phyloP scores from a whole-genome alignment of 176 grass and related monocot genomes.

The maize (Zea mays) region DNA sequence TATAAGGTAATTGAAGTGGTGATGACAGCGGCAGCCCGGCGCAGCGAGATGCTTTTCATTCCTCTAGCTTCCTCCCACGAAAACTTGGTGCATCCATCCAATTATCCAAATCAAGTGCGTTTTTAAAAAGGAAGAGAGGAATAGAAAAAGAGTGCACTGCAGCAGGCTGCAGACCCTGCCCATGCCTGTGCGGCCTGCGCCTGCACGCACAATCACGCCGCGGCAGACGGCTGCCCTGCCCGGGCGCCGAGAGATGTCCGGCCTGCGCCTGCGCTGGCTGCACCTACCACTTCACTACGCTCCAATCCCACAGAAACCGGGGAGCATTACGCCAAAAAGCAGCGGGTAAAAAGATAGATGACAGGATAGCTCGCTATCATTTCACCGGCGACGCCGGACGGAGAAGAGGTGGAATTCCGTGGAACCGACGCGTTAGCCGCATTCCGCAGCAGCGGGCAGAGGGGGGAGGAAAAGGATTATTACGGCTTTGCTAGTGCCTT shows the following conservation, averaged over 20 bases:
- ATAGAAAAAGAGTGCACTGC: conserved; percentile 33
- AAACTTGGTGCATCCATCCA: conserved; percentile 16
- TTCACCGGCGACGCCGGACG: conserved; percentile 30
- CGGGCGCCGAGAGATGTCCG: conserved; percentile 42
- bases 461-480: neutral
- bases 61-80: conserved; percentile 5
- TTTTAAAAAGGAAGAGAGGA: neutral
- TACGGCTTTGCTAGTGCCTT: neutral
- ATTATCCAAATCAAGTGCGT: neutral
- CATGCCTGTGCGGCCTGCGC: conserved; percentile 28
- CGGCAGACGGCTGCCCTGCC: conserved; percentile 33
- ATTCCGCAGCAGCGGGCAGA: neutral
- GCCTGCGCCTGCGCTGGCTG: neutral
- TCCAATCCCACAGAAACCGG: conserved; percentile 29
- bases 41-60: conserved; percentile 29
- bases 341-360: neutral
- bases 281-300: conserved; percentile 17
- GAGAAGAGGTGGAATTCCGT: conserved; percentile 31
- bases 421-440: conserved; percentile 49
- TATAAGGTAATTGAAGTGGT: conserved; percentile 15
- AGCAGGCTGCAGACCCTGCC: conserved; percentile 30
- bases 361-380: conserved; percentile 47
- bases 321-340: conserved; percentile 38
- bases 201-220: conserved; percentile 38
- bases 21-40: conserved; percentile 9